These are phyloP conservation scores for Amanita inopinata DNA, from an alignment of 768 basidiomycete species.

Conservation along the genomic window DNA sequence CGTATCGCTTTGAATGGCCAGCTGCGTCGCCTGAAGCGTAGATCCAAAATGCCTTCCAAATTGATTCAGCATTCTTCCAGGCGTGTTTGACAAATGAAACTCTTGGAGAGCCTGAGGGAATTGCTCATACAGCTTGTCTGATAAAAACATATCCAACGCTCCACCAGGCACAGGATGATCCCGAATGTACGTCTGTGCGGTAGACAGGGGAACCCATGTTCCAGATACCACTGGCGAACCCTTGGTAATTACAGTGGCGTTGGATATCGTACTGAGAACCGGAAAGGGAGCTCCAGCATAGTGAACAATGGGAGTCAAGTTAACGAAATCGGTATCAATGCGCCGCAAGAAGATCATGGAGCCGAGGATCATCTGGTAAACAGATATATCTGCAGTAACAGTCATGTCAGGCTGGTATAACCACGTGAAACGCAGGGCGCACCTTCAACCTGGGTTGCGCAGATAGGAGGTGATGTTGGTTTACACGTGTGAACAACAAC, in stretches of 20 bases:
- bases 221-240: constrained; percentile 48
- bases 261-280: constrained; percentile 28
- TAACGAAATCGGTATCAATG: constrained; percentile 73
- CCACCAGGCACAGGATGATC: constrained; percentile 30
- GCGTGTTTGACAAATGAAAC: constrained; percentile 39
- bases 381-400: constrained; percentile 47
- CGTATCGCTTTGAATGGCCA: constrained; percentile 13
- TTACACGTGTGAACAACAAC: constrained; percentile 57
- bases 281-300: constrained; percentile 32
- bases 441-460: constrained; percentile 67
- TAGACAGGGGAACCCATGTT: constrained; percentile 59
- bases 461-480: constrained; percentile 52
- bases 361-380: constrained; percentile 61
- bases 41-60: constrained; percentile 59
- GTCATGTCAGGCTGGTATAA: constrained; percentile 5
- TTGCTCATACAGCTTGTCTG: constrained; percentile 47
- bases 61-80: constrained; percentile 39
- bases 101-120: constrained; percentile 57
- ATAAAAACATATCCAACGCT: constrained; percentile 47
- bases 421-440: constrained; percentile 13
- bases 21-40: constrained; percentile 33
- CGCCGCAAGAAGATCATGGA: constrained; percentile 51
- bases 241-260: constrained; percentile 41
- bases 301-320: constrained; percentile 48
- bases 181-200: constrained; percentile 42